phyloP scores from a whole-genome alignment of 179 eudicot species.

The Carnegiea gigantea region DNA sequence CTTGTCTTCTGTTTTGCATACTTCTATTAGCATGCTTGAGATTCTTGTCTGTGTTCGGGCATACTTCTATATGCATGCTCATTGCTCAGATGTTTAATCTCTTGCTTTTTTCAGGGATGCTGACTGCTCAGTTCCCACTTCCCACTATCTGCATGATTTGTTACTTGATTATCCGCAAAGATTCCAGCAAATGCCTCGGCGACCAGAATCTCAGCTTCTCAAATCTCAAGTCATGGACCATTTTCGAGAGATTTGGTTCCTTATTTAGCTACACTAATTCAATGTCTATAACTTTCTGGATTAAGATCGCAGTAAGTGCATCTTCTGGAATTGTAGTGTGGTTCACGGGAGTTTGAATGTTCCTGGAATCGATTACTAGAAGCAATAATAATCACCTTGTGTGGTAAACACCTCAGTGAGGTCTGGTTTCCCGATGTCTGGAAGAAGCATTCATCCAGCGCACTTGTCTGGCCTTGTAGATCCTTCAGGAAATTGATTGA shows the following conservation, averaged over 20 bases:
- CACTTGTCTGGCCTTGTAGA: conserved; percentile 7
- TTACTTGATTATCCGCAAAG: conserved; percentile 78
- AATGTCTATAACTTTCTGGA: background rate
- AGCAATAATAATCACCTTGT: background rate
- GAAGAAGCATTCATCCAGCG: conserved; percentile 61
- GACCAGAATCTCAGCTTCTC: background rate
- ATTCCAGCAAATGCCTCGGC: conserved; percentile 38
- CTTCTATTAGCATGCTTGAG: background rate
- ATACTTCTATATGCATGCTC: conserved; percentile 9
- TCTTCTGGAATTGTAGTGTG: background rate
- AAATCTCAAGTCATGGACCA: background rate
- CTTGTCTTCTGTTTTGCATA: too few species aligned
- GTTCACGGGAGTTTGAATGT: background rate
- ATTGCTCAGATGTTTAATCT: conserved; percentile 6
- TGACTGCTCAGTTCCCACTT: conserved; percentile 55
- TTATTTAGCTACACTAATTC: background rate
- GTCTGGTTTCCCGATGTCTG: conserved; percentile 30
- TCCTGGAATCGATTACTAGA: background rate
- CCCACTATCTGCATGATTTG: conserved; percentile 48
- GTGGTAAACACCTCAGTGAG: background rate
- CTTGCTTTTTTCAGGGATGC: conserved; percentile 46
- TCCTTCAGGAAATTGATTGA: background rate
- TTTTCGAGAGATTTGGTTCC: background rate
- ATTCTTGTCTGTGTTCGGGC: conserved; percentile 15
- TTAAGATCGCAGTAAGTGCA: background rate